Evolutionary conservation across 1,284 basidiomycete genomes (phyloP).

Genomic region (Tilletia walkeri): DNA sequence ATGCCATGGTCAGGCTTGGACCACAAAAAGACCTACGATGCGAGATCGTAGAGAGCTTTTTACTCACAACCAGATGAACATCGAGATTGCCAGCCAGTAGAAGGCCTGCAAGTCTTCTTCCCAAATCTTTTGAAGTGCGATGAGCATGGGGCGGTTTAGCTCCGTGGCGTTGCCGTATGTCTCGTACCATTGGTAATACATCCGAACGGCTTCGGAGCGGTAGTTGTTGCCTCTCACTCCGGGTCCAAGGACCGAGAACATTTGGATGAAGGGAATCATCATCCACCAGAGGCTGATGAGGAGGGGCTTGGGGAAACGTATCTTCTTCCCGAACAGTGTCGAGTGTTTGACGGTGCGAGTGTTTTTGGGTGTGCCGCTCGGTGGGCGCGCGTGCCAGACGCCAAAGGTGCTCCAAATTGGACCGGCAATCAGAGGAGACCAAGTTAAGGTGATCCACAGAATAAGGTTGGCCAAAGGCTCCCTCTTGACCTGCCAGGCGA

Average conservation of each 20-base stretch:
- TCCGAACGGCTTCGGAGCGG: not conserved
- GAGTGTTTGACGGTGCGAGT: not conserved
- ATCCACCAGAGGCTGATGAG: not conserved
- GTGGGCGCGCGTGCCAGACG: slow-evolving; percentile 4
- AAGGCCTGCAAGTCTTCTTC: not conserved
- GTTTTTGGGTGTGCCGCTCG: not conserved
- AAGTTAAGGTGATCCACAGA: slow-evolving; percentile 1
- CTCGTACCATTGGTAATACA: slow-evolving; percentile 2
- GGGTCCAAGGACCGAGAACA: not conserved
- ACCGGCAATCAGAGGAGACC: slow-evolving; percentile 11
- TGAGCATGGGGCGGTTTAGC: not conserved
- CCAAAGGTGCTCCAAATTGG: slow-evolving; percentile 13
- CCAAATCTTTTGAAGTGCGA: not conserved
- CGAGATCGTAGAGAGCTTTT: not conserved
- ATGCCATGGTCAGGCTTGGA: not conserved
- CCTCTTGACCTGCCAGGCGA: not conserved
- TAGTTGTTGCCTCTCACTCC: not conserved
- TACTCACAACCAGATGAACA: slow-evolving; percentile 16
- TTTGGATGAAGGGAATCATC: not conserved
- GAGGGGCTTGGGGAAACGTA: not conserved
- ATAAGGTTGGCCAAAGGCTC: not conserved
- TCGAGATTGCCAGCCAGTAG: slow-evolving; percentile 9
- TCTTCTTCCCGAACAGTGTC: not conserved
- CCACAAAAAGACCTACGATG: not conserved
- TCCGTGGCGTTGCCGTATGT: not conserved